A percentile compares a stretch with the other conserved stretches of the same genome.
phyloP scores from a whole-genome alignment of 306 rosid genomes.

The Glycine soja region DNA sequence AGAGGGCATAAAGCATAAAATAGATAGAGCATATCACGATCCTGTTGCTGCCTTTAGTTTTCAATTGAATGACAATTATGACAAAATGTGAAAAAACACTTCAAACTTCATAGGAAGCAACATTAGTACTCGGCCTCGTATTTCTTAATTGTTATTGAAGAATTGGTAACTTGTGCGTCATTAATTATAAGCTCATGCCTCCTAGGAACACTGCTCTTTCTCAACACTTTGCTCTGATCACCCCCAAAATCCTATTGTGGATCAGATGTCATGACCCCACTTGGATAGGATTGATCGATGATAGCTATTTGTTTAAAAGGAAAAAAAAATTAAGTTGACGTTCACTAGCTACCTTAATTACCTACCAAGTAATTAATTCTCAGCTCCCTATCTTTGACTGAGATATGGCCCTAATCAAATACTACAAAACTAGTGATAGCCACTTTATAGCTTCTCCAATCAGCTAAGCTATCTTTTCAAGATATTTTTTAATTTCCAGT shows the following conservation, averaged over 20 bases:
- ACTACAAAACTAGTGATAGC: background rate
- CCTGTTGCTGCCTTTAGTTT: too few species aligned
- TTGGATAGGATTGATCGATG: background rate
- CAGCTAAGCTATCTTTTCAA: background rate
- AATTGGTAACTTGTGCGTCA: conserved; percentile 9
- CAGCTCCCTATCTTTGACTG: conserved; percentile 17
- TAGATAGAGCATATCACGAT: too few species aligned
- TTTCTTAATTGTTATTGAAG: background rate
- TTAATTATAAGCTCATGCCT: background rate
- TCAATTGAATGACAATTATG: too few species aligned
- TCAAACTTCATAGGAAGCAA: background rate
- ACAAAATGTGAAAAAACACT: background rate
- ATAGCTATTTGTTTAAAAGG: background rate
- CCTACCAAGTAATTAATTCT: background rate
- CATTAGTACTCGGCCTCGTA: background rate
- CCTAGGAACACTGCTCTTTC: background rate
- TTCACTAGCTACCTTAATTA: conserved; percentile 2
- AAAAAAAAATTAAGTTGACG: conserved; percentile 9
- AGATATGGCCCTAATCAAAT: background rate
- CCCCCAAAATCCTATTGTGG: background rate
- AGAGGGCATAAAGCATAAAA: background rate
- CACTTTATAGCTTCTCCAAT: background rate
- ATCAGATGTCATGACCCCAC: background rate
- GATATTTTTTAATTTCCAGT: background rate
- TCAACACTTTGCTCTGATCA: background rate